A percentile compares a stretch with the other conserved stretches of the same genome.
These are phyloP conservation scores for Albugo candida DNA, from an alignment of 352 stramenopile species.

Conservation along the genomic window DNA sequence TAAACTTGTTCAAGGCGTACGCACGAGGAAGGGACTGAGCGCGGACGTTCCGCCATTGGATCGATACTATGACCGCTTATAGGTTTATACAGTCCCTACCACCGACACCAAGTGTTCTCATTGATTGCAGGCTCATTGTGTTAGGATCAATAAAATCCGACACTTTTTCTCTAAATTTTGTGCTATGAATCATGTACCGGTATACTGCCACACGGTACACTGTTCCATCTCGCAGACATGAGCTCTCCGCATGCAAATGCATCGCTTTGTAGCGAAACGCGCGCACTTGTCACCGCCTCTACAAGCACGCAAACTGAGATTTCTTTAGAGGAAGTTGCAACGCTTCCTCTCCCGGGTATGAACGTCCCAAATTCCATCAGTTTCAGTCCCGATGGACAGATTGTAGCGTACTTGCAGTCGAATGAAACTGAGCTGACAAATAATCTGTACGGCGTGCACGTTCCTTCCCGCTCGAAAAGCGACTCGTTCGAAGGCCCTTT, in stretches of 20 bases:
- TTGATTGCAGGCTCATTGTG: too few relatives aligned
- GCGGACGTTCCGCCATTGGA: conserved; percentile 93
- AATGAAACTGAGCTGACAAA: conserved; percentile 55
- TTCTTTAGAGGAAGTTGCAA: conserved; percentile 72
- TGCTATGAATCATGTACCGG: too few relatives aligned
- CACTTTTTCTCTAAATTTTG: too few relatives aligned
- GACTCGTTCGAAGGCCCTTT: conserved; percentile 1
- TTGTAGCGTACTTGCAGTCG: conserved; percentile 77
- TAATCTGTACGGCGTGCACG: conserved; percentile 71
- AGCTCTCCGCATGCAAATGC: too few relatives aligned
- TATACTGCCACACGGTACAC: too few relatives aligned
- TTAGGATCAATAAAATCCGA: too few relatives aligned
- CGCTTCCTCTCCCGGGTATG: conserved; percentile 69
- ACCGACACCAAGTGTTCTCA: too few relatives aligned
- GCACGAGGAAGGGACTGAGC: conserved; percentile 95
- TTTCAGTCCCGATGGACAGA: conserved; percentile 66
- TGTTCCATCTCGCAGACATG: too few relatives aligned
- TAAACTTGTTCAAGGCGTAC: conserved; percentile 87
- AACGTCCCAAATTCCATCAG: conserved; percentile 55
- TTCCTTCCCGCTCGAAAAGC: conserved; percentile 21
- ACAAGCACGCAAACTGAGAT: conserved; percentile 11
- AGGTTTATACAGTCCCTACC: conserved; percentile 23
- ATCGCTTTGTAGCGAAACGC: not conserved
- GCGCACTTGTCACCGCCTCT: not conserved
- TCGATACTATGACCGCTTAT: conserved; percentile 99